Evolutionary conservation across 495 filamentous ascomycete species (phyloP), one percentile per base, ranked within the genome.

Genomic region (Penicillium alfredii): DNA sequence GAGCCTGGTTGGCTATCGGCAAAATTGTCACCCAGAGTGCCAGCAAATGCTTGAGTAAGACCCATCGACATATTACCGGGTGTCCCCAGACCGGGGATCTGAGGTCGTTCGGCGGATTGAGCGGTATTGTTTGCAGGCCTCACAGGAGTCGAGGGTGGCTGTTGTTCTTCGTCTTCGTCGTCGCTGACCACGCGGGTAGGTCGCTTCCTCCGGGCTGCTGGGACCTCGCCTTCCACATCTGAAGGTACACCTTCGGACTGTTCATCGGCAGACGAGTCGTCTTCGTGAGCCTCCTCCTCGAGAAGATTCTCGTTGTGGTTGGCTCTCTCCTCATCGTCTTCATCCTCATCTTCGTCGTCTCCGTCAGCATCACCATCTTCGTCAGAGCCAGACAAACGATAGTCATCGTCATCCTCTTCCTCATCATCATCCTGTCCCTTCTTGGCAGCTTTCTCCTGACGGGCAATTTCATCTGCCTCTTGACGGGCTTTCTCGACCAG

Each of bases 21-120:
- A 16, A 68, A 48, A 28, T 74, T 77, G 20, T 84, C 76, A 31
- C 80, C 84, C 74, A 96, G 81, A 2, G 89, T 96, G 16, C 85
- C 87, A n/a, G 84, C 82, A 56, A 94, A 96, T 34, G 87, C 86
- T 55, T 96, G 89, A 4, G 88, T 94, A 32, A 94, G 69, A 26
- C 88, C 85, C 38, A 94, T 75, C 23, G 80, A 74, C 16, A 69
- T 69, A 41, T 66, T 66, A 11, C 64, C 61, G 4, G 66, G 62
- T 16, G 68, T 58, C 10, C 70, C 69, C 20, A 81, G 60, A 2
- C 73, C 75, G 14, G 74, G 80, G 42, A 84, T 78, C 4, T 51
- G 30, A 17, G 64, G 61, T 31, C 66, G 59, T 42, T 64, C 55
- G 13, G 50, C 56, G 9, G 66, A 61, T 14, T 52, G 42, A 0